These are phyloP conservation scores for Anisogramma anomala DNA, from an alignment of 2,329 filamentous ascomycete genomes.

Conservation along the genomic window DNA sequence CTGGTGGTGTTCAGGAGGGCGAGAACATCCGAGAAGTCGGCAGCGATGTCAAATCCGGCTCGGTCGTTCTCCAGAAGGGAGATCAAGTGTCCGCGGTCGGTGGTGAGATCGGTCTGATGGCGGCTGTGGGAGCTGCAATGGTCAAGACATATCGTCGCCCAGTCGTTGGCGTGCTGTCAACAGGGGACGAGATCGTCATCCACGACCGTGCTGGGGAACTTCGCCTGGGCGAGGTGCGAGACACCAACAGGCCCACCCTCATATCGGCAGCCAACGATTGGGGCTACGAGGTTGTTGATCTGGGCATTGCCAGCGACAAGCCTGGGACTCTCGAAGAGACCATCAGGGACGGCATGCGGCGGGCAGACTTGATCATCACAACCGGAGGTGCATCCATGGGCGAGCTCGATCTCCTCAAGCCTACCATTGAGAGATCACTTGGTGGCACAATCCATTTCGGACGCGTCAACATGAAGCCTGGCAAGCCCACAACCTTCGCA, in stretches of 20 bases:
- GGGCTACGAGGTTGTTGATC: constrained; percentile 69
- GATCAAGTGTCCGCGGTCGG: constrained; percentile 77
- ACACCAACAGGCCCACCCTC: constrained; percentile 84
- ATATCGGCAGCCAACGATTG: constrained; percentile 63
- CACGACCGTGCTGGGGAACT: constrained; percentile 54
- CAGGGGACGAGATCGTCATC: constrained; percentile 84
- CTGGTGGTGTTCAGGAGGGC: constrained; percentile 58
- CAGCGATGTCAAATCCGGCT: constrained; percentile 65
- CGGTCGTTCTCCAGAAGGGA: constrained; percentile 61
- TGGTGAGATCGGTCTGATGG: constrained; percentile 82
- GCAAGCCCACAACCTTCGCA: constrained; percentile 94
- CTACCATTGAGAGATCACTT: constrained; percentile 80
- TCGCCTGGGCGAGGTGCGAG: constrained; percentile 72
- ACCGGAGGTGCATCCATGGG: constrained; percentile 96
- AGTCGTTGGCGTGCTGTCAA: constrained; percentile 76
- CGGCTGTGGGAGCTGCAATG: constrained; percentile 64
- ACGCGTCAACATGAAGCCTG: constrained; percentile 93
- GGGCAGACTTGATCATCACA: constrained; percentile 75
- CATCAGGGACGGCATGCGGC: constrained; percentile 62
- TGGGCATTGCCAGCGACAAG: constrained; percentile 73
- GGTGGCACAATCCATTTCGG: constrained; percentile 94
- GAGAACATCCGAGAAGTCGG: constrained; percentile 90
- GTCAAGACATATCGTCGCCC: constrained; percentile 67
- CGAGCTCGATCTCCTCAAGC: constrained; percentile 90
- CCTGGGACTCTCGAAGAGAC: constrained; percentile 63